phyloP scores from a whole-genome alignment of 805 yeast genomes.

The Candida xyloterini region DNA sequence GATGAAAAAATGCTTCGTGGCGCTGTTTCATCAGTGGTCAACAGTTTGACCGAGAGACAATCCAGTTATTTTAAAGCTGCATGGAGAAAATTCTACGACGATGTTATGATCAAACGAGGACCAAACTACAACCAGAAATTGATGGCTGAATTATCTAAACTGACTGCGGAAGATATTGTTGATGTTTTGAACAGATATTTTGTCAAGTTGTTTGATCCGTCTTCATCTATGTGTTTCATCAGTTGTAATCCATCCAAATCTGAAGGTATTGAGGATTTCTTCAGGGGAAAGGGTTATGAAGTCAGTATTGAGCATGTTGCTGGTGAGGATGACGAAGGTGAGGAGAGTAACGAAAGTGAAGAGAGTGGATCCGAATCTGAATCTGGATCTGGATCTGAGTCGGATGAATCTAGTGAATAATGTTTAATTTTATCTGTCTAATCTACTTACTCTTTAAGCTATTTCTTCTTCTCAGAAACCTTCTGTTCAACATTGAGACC shows the following conservation, averaged over 20 bases:
- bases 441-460: neutral
- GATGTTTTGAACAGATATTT: conserved; percentile 55
- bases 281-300: conserved; percentile 53
- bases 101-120: conserved; percentile 67
- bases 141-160: conserved; percentile 48
- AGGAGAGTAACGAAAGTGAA: conserved; percentile 22
- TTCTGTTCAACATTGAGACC: conserved; percentile 67
- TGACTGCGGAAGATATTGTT: conserved; percentile 53
- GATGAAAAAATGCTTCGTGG: conserved; percentile 64
- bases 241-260: conserved; percentile 70
- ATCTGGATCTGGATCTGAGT: conserved; percentile 2
- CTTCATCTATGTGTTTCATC: conserved; percentile 57
- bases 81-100: conserved; percentile 59
- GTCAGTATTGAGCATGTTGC: conserved; percentile 55
- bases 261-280: conserved; percentile 43
- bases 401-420: conserved; percentile 3
- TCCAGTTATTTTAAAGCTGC: conserved; percentile 68
- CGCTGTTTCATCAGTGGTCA: conserved; percentile 73
- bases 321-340: conserved; percentile 32
- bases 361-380: conserved; percentile 11
- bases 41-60: conserved; percentile 64
- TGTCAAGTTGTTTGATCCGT: conserved; percentile 58
- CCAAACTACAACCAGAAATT: conserved; percentile 55
- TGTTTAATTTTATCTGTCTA: neutral
- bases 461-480: conserved; percentile 47